Percentiles rank a stretch among this genome's conserved stretches.
Evolutionary conservation across 169 alveolate species (phyloP).

Genomic region (Plasmodium berghei): DNA sequence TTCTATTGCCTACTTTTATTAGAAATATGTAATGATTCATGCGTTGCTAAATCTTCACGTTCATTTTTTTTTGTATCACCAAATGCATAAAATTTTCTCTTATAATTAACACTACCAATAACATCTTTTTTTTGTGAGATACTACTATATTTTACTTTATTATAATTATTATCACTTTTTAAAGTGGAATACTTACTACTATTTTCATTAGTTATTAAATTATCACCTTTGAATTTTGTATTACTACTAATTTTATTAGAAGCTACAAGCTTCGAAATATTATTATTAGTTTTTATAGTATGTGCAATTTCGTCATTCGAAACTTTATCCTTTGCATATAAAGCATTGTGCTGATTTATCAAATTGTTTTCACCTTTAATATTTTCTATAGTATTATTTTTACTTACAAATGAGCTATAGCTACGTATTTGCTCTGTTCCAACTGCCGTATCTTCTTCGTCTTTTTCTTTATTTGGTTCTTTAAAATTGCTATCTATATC

Average conservation of each 20-base stretch:
- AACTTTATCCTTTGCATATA: slow-evolving; percentile 9
- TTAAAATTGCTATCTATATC: slow-evolving; percentile 34
- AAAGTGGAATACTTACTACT: slow-evolving; percentile 11
- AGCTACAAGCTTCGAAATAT: background rate
- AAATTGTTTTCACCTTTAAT: slow-evolving; percentile 28
- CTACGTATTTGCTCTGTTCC: slow-evolving; percentile 11
- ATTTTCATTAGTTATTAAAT: slow-evolving; percentile 17
- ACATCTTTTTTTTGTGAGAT: slow-evolving; percentile 4
- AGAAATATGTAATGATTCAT: slow-evolving; percentile 33
- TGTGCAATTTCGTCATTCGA: slow-evolving; percentile 25
- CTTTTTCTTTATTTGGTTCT: slow-evolving; percentile 11
- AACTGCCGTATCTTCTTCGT: slow-evolving; percentile 3
- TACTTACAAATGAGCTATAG: slow-evolving; percentile 27
- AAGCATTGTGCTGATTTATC: slow-evolving; percentile 13
- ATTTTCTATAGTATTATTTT: slow-evolving; percentile 17
- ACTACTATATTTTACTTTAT: slow-evolving; percentile 3
- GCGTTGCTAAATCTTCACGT: slow-evolving; percentile 39
- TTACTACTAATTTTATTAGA: slow-evolving; percentile 33
- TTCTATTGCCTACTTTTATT: slow-evolving; percentile 63
- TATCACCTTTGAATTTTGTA: slow-evolving; percentile 7
- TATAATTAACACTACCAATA: slow-evolving; percentile 30
- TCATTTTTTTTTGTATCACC: slow-evolving; percentile 39
- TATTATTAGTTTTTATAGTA: slow-evolving; percentile 13
- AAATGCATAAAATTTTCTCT: slow-evolving; percentile 70
- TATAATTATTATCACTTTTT: slow-evolving; percentile 25